phyloP scores from a whole-genome alignment of 1,284 basidiomycete genomes.

The Microbotryomycetes sp. region DNA sequence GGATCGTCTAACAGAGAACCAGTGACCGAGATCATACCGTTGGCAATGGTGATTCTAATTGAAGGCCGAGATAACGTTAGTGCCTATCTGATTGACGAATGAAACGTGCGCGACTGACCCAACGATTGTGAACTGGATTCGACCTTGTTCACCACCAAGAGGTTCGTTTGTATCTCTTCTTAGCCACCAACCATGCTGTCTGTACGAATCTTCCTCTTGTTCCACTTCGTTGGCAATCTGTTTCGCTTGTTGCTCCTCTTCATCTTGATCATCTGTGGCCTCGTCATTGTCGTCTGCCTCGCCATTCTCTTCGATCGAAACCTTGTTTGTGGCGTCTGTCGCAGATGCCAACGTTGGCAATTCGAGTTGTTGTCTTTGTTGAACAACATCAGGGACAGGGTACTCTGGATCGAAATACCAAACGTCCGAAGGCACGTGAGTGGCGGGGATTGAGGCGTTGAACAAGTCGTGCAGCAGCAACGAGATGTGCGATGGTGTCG shows the following conservation, averaged over 20 bases:
- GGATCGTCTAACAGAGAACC: conserved; percentile 84
- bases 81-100: background rate
- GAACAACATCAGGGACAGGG: conserved; percentile 26
- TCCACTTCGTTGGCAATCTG: conserved; percentile 4
- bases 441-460: conserved; percentile 90
- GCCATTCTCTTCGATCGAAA: conserved; percentile 38
- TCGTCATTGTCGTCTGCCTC: conserved; percentile 35
- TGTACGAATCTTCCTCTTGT: conserved; percentile 37
- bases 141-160: conserved; percentile 65
- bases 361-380: conserved; percentile 3
- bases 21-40: conserved; percentile 87
- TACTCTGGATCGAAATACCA: conserved; percentile 78
- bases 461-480: conserved; percentile 89
- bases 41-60: conserved; percentile 76
- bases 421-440: conserved; percentile 73
- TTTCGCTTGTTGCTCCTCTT: conserved; percentile 22
- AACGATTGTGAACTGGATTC: conserved; percentile 79
- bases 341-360: background rate
- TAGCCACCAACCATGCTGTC: conserved; percentile 65
- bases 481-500: conserved; percentile 88
- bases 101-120: conserved; percentile 54
- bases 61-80: background rate
- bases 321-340: conserved; percentile 1
- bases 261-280: conserved; percentile 26
- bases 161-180: conserved; percentile 61